phyloP scores from a whole-genome alignment of 2,329 filamentous ascomycete genomes.

The Fusarium caatingaense region DNA sequence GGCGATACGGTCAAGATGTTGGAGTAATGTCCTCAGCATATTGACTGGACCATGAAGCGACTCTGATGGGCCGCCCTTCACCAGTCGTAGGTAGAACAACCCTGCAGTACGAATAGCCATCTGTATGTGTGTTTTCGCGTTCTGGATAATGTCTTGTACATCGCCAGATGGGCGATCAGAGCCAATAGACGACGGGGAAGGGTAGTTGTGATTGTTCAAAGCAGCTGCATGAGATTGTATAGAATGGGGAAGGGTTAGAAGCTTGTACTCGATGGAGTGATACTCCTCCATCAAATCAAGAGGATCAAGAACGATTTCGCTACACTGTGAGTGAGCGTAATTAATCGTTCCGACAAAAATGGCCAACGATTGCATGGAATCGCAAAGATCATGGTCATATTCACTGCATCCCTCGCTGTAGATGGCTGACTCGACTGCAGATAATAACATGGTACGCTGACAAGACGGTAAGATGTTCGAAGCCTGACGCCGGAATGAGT shows the following conservation, averaged over 20 bases:
- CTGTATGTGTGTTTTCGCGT: not conserved
- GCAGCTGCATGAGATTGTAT: not conserved
- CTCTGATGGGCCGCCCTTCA: not conserved
- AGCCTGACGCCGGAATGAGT: accelerated
- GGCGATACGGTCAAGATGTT: not conserved
- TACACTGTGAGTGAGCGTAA: not conserved
- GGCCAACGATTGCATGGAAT: not conserved
- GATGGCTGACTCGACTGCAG: not conserved
- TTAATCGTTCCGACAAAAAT: not conserved
- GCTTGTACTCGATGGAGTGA: not conserved
- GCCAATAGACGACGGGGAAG: not conserved
- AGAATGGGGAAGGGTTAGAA: not conserved
- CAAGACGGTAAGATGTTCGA: not conserved
- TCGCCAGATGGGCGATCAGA: not conserved
- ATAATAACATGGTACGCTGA: not conserved
- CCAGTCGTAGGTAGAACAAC: not conserved
- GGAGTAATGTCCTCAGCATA: not conserved
- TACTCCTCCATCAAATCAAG: not conserved
- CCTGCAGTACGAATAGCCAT: not conserved
- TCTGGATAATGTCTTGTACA: not conserved
- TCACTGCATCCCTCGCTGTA: not conserved
- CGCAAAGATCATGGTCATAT: accelerated
- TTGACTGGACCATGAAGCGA: not conserved
- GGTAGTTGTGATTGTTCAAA: not conserved
- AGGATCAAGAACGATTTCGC: not conserved